A percentile compares a stretch with the other conserved stretches of the same genome.
Conservation (phyloP, 2,329 filamentous ascomycete genomes). For the Neonectria coccinea region DNA sequence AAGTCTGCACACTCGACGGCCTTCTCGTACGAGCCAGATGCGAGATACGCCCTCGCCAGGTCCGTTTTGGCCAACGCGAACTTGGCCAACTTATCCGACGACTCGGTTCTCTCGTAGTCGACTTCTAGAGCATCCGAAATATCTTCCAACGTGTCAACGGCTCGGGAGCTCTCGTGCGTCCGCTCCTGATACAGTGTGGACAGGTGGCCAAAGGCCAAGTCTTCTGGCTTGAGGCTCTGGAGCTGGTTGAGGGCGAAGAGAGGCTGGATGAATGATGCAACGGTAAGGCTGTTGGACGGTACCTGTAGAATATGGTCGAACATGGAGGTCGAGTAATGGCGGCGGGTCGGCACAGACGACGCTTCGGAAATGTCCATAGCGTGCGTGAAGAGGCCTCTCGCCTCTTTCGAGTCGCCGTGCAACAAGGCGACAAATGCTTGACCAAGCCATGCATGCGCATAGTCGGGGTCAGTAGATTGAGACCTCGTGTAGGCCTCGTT, state of each 20-base stretch:
- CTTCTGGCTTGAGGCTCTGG: conserved; percentile 74
- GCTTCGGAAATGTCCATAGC: conserved; percentile 92
- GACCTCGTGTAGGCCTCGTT: conserved; percentile 91
- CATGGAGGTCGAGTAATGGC: conserved; percentile 81
- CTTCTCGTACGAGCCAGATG: conserved; percentile 70
- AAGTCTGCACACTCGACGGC: conserved; percentile 85
- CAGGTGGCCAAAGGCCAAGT: conserved; percentile 81
- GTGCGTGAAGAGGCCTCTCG: conserved; percentile 88
- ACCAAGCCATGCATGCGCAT: conserved; percentile 92
- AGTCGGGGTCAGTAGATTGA: conserved; percentile 94
- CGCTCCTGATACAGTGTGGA: conserved; percentile 85
- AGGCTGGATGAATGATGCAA: conserved; percentile 80
- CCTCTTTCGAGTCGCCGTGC: conserved; percentile 79
- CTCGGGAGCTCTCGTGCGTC: conserved; percentile 73
- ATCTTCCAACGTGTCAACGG: conserved; percentile 71
- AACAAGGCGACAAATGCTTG: conserved; percentile 88
- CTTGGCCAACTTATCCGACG: conserved; percentile 74
- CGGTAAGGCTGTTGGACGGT: conserved; percentile 58
- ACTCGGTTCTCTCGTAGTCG: conserved; percentile 88
- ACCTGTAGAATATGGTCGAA: conserved; percentile 83
- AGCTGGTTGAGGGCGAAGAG: conserved; percentile 91
- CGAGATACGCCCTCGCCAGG: conserved; percentile 84
- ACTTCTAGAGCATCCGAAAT: conserved; percentile 79
- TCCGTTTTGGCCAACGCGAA: conserved; percentile 90
- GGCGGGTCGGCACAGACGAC: conserved; percentile 77